Percentiles rank a stretch among this genome's conserved stretches.
Evolutionary conservation across 305 asterid species (phyloP).

Genomic region (Solanum hybrid): DNA sequence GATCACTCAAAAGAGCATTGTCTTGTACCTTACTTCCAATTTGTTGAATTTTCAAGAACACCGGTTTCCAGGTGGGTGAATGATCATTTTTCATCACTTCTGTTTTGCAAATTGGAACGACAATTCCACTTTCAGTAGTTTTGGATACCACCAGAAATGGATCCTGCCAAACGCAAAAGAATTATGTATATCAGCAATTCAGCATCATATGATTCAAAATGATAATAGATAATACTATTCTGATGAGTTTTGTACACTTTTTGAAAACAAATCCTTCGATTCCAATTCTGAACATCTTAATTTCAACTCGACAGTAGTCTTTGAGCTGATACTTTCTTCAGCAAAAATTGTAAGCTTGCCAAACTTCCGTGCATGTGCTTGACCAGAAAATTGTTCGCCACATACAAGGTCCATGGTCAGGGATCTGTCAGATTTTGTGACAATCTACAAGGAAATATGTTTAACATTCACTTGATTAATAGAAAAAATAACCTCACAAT

Average conservation of each 20-base stretch:
- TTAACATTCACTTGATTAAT: neutral
- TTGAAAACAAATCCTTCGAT: constrained; percentile 83
- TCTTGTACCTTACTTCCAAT: constrained; percentile 91
- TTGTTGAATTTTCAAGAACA: constrained; percentile 75
- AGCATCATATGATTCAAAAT: constrained; percentile 14
- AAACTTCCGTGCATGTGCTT: constrained; percentile 30
- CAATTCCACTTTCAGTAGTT: constrained; percentile 54
- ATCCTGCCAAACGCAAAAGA: constrained; percentile 54
- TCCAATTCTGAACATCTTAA: constrained; percentile 87
- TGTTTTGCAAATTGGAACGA: constrained; percentile 88
- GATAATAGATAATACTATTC: constrained; percentile 10
- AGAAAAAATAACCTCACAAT: neutral
- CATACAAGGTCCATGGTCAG: constrained; percentile 53
- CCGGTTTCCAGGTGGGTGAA: constrained; percentile 74
- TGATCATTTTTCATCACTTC: constrained; percentile 85
- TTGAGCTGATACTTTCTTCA: constrained; percentile 78
- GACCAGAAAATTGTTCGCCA: constrained; percentile 37
- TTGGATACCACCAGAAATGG: constrained; percentile 85
- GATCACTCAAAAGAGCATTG: neutral
- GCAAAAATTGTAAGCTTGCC: constrained; percentile 73
- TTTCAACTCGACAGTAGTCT: constrained; percentile 67
- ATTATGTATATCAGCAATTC: constrained; percentile 12
- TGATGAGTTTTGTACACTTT: constrained; percentile 52
- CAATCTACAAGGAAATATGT: constrained; percentile 41
- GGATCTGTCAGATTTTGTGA: constrained; percentile 49